These are phyloP conservation scores for Hypoxylon fragiforme DNA, from an alignment of 495 filamentous ascomycete species.

Conservation along the genomic window DNA sequence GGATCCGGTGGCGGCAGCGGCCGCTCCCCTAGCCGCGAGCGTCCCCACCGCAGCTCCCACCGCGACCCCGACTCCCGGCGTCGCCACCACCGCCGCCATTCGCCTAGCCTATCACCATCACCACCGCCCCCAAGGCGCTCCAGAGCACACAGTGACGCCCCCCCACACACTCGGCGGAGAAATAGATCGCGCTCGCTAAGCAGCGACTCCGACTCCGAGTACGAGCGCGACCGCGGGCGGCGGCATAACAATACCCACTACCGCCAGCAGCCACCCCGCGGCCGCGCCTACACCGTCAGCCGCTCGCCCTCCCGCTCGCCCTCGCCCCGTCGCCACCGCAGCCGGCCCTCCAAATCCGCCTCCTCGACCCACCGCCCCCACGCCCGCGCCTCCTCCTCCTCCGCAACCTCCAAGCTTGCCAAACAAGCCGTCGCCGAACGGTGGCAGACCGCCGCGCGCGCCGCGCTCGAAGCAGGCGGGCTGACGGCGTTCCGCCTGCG, in stretches of 20 bases:
- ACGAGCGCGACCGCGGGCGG: constrained; percentile 25
- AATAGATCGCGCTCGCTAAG: constrained; percentile 17
- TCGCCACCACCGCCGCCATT: constrained; percentile 23
- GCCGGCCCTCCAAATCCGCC: constrained; percentile 15
- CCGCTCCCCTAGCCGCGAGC: constrained; percentile 25
- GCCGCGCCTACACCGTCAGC: constrained; percentile 21
- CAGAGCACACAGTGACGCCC: constrained; percentile 27
- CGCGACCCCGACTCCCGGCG: constrained; percentile 10
- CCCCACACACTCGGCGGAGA: constrained; percentile 18
- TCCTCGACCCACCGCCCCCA: constrained; percentile 5
- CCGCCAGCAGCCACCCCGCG: constrained; percentile 25
- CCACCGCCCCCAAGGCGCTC: constrained; percentile 28
- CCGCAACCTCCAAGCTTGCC: constrained; percentile 12
- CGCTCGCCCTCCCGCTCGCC: constrained; percentile 25
- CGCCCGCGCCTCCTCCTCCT: constrained; percentile 8
- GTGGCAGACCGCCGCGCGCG: constrained; percentile 42
- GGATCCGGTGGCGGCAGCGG: too few species aligned
- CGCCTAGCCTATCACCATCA: constrained; percentile 32
- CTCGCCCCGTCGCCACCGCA: constrained; percentile 7
- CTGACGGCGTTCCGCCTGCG: constrained; percentile 42
- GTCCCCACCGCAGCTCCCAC: constrained; percentile 14
- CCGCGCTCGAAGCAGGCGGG: constrained; percentile 47
- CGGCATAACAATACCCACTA: constrained; percentile 22
- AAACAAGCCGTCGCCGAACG: constrained; percentile 12
- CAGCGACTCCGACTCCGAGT: constrained; percentile 26